Evolutionary conservation across 1,284 basidiomycete species (phyloP).

Genomic region (Malassezia nana): DNA sequence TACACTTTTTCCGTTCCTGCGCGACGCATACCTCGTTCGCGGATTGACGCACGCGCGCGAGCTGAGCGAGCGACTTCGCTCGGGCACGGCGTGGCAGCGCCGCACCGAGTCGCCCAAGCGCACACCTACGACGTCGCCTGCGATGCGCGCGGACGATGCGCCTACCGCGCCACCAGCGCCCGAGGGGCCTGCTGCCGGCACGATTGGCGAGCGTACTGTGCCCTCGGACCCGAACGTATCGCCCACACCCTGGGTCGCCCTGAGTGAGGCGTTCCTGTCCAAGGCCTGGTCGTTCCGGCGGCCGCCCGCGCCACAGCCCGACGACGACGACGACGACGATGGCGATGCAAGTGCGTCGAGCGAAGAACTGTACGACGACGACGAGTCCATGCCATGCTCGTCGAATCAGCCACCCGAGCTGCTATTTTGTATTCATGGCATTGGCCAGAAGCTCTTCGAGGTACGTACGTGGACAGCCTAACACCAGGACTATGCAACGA

Average conservation of each 20-base stretch:
- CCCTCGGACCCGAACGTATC: slow-evolving; percentile 1
- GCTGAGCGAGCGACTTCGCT: slow-evolving; percentile 4
- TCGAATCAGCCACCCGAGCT: slow-evolving; percentile 13
- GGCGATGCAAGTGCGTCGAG: background rate
- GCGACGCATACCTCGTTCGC: slow-evolving; percentile 35
- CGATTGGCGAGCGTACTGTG: slow-evolving; percentile 2
- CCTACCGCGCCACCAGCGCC: background rate
- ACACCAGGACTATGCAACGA: slow-evolving; percentile 22
- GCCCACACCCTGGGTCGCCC: slow-evolving; percentile 6
- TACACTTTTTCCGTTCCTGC: slow-evolving; percentile 30
- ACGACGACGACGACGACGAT: background rate
- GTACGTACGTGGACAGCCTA: slow-evolving; percentile 20
- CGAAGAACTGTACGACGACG: slow-evolving; percentile 3
- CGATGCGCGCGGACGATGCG: background rate
- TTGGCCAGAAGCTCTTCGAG: slow-evolving; percentile 35
- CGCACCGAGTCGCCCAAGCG: background rate
- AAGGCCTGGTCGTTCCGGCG: background rate
- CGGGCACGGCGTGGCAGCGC: slow-evolving; percentile 3
- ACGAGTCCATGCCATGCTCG: slow-evolving; percentile 1
- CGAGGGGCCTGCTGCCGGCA: background rate
- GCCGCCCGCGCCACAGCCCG: background rate
- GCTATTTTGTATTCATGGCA: slow-evolving; percentile 33
- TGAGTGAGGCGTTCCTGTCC: slow-evolving; percentile 17
- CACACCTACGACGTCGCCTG: background rate
- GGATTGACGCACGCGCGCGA: slow-evolving; percentile 34